Percentiles rank a stretch among this genome's conserved stretches.
These are phyloP conservation scores for Tympanopsis confertula DNA, from an alignment of 2,329 filamentous ascomycete species.

Conservation along the genomic window DNA sequence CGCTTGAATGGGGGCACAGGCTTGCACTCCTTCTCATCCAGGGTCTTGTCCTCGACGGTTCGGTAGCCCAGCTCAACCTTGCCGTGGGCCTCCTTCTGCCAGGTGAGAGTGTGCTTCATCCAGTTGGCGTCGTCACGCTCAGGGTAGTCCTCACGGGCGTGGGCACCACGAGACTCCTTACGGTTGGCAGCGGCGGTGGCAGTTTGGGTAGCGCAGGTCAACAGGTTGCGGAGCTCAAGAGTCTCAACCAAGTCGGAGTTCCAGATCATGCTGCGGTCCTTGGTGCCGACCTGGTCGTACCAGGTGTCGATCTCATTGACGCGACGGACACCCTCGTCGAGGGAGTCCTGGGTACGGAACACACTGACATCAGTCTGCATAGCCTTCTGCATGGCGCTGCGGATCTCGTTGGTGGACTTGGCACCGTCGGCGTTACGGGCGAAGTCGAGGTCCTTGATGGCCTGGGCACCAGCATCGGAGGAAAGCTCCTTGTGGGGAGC, in stretches of 20 bases:
- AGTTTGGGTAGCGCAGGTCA: constrained; percentile 32
- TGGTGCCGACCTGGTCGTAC: constrained; percentile 21
- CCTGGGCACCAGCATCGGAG: constrained; percentile 18
- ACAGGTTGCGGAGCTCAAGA: constrained; percentile 29
- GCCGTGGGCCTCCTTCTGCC: constrained; percentile 24
- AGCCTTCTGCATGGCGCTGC: constrained; percentile 27
- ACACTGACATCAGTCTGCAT: constrained; percentile 33
- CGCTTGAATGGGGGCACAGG: constrained; percentile 16
- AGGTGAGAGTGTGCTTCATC: constrained; percentile 34
- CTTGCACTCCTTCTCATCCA: constrained; percentile 29
- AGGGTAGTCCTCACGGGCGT: constrained; percentile 32
- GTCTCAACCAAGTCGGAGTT: constrained; percentile 34
- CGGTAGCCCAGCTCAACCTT: constrained; percentile 27
- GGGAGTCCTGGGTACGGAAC: constrained; percentile 25
- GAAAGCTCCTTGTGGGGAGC: constrained; percentile 18
- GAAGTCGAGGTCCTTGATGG: constrained; percentile 18
- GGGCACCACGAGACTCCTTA: constrained; percentile 29
- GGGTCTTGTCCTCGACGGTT: constrained; percentile 24
- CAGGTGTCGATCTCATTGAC: constrained; percentile 20
- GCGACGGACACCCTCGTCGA: constrained; percentile 16
- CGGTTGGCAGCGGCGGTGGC: constrained; percentile 27
- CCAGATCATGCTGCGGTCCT: constrained; percentile 32
- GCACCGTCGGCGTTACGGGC: constrained; percentile 22
- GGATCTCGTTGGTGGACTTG: constrained; percentile 21
- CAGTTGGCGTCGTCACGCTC: constrained; percentile 27